Conservation (phyloP, 2,329 filamentous ascomycete species). For the Tolypocladium inflatum region DNA sequence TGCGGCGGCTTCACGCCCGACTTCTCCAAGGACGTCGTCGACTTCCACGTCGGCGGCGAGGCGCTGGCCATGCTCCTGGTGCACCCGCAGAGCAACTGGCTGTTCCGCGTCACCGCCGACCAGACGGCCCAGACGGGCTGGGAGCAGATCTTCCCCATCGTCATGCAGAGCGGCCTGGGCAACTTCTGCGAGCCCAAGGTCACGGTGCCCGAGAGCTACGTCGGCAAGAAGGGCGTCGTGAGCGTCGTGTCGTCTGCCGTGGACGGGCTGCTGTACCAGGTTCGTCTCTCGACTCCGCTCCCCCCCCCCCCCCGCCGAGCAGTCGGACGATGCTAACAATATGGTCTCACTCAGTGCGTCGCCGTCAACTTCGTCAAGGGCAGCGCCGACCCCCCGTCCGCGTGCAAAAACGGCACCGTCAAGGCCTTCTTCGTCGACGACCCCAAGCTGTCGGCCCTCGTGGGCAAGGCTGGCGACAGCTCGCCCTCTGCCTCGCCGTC, state of each 20-base stretch:
- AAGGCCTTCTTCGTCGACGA: slow-evolving; percentile 22
- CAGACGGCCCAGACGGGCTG: slow-evolving; percentile 36
- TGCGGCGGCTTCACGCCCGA: slow-evolving; percentile 45
- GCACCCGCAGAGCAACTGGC: slow-evolving; percentile 44
- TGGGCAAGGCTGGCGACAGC: slow-evolving; percentile 9
- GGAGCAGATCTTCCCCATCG: slow-evolving; percentile 44
- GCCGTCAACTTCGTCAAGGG: slow-evolving; percentile 45
- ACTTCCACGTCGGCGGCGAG: slow-evolving; percentile 50
- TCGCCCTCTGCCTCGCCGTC: slow-evolving; percentile 1
- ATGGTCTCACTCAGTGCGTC: slow-evolving; percentile 46
- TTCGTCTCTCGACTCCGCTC: no score
- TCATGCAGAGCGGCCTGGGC: slow-evolving; percentile 45
- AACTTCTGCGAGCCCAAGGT: slow-evolving; percentile 42
- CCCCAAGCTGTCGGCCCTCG: slow-evolving; percentile 21
- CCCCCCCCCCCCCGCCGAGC: no score
- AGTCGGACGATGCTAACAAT: no score
- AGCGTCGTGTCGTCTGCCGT: slow-evolving; percentile 39
- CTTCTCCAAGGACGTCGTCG: slow-evolving; percentile 34
- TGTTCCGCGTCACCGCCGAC: slow-evolving; percentile 49
- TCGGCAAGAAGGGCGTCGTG: slow-evolving; percentile 45
- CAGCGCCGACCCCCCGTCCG: slow-evolving; percentile 15
- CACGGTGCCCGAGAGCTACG: slow-evolving; percentile 37
- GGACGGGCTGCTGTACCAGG: slow-evolving; percentile 49
- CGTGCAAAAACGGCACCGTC: slow-evolving; percentile 26
- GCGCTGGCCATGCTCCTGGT: slow-evolving; percentile 35